phyloP scores from a whole-genome alignment of 225 moss, liverwort and hornwort species.

The Antitrichia curtipendula region DNA sequence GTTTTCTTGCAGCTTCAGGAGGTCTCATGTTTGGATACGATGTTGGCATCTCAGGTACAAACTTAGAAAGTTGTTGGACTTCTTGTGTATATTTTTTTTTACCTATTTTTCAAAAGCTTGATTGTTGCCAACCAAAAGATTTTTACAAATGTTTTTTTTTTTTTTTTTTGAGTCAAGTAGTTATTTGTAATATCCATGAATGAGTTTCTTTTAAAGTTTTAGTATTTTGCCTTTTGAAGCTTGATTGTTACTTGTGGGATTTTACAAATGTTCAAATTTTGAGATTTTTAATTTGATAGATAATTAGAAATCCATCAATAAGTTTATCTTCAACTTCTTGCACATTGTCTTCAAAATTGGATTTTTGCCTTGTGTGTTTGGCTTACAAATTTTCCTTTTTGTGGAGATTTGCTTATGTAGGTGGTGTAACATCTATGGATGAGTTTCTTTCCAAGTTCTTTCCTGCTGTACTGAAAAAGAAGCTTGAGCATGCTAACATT shows the following conservation, averaged over 20 bases:
- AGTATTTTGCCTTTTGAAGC: background rate
- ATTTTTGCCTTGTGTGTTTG: background rate
- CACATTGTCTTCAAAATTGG: background rate
- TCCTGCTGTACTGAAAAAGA: background rate
- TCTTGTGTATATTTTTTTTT: too few species aligned
- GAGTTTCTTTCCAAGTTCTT: constrained; percentile 39
- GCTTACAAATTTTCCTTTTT: background rate
- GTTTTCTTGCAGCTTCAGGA: background rate
- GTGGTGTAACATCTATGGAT: constrained; percentile 11
- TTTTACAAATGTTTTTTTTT: background rate
- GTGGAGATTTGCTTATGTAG: background rate
- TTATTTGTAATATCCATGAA: too few species aligned
- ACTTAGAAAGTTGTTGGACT: background rate
- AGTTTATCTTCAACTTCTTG: background rate
- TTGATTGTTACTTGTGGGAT: background rate
- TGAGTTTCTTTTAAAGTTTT: background rate
- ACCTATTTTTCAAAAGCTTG: too few species aligned
- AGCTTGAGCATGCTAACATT: background rate
- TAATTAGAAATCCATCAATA: background rate
- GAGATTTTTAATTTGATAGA: background rate
- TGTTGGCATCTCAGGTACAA: background rate
- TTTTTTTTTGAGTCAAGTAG: too few species aligned
- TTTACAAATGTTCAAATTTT: background rate
- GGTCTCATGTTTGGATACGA: constrained; percentile 19
- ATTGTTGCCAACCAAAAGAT: too few species aligned